A percentile compares a stretch with the other conserved stretches of the same genome.
Evolutionary conservation across 306 rosid genomes (phyloP).

Genomic region (Lupinus albus): DNA sequence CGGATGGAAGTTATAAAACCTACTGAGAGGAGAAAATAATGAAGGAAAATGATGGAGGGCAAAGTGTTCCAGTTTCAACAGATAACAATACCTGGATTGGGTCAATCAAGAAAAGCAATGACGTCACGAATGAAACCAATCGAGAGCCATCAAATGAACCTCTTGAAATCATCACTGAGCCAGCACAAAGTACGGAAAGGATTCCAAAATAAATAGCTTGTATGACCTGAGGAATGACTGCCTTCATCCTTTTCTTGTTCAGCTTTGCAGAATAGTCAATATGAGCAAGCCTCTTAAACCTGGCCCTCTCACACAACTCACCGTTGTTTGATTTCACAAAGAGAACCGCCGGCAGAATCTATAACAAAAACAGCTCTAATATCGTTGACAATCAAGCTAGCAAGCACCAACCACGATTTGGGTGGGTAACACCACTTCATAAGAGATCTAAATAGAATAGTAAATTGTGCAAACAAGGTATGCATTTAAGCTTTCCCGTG

Average conservation of each 20-base stretch:
- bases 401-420: not conserved
- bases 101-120: slow-evolving; percentile 73
- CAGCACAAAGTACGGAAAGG: slow-evolving; percentile 55
- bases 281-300: slow-evolving; percentile 72
- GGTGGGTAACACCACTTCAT: not conserved
- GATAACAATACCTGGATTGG: slow-evolving; percentile 77
- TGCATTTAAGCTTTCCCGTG: not conserved
- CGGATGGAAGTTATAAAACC: not conserved
- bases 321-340: slow-evolving; percentile 86
- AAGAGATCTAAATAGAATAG: slow-evolving; percentile 23
- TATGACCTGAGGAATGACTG: slow-evolving; percentile 75
- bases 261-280: slow-evolving; percentile 58
- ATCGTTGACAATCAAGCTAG: slow-evolving; percentile 22
- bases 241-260: slow-evolving; percentile 85
- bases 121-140: slow-evolving; percentile 72
- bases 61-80: not conserved
- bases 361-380: slow-evolving; percentile 6
- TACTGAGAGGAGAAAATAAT: not conserved
- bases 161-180: slow-evolving; percentile 65
- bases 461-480: slow-evolving; percentile 12
- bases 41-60: not conserved
- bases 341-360: slow-evolving; percentile 85
- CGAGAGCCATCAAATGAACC: slow-evolving; percentile 55
- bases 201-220: slow-evolving; percentile 70
- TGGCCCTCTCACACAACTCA: slow-evolving; percentile 66